Evolutionary conservation across 1,284 basidiomycete species (phyloP), one percentile per base, ranked within the genome.

Genomic region (Mrakiaceae sp.): DNA sequence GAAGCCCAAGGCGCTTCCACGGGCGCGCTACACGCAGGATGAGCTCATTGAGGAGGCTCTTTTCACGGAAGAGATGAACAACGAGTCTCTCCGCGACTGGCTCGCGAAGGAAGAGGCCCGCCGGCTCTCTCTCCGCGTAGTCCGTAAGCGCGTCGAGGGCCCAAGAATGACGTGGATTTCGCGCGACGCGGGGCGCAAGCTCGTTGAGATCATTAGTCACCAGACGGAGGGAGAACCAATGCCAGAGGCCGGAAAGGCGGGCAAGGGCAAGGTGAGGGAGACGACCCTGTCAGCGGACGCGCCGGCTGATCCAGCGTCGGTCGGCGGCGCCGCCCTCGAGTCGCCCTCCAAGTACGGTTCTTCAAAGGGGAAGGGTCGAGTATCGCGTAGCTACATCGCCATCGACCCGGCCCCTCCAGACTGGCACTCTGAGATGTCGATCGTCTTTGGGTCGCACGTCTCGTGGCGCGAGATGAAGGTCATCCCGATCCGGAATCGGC

Each of bases 61-160:
- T 57, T 78, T 79, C 68, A 77, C 77, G 54, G 80, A 81, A 67
- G 79, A 80, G 70, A 70, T 74, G 64, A 81, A 81, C 68, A 75
- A 77, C 50, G 78, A 78, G 66, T 75, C 75, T n/a, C 70, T 81
- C 51, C 70, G 74, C 39, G 73, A 74, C 51, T 81, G 79, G 72
- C 69, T 80, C 66, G 75, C 74, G 63, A 74, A 74, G 54, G 80
- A 81, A 64, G 80, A 81, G 68, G 78, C 79, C 62, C 72, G 77
- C 42, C 70, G 78, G 60, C 76, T 76, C 48, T 70, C 75, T 62
- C 74, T 78, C 53, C 71, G 78, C 7, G 72, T 77, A 40, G 73
- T 74, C 66, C 73, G 75, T 54, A 76, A 76, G 61, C 64, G 75
- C 60, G 78, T 81, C 39, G 71, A 74, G 46, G 80, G 80, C 0